Evolutionary conservation across 2,329 filamentous ascomycete genomes (phyloP).

Genomic region (Cordyceps militaris): DNA sequence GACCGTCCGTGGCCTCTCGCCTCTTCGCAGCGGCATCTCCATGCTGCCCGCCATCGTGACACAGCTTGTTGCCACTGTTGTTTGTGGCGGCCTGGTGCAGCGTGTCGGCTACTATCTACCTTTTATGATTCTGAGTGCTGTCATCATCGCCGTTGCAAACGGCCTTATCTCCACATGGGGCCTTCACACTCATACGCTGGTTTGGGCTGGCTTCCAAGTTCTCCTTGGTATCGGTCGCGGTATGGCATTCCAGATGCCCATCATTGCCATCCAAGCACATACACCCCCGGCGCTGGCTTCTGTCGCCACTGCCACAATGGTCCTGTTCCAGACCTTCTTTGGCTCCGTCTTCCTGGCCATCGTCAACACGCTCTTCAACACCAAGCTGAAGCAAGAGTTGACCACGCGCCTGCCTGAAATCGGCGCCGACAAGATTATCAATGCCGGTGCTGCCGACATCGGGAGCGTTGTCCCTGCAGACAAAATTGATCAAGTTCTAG

Average conservation of each 20-base stretch:
- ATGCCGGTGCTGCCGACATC: constrained; percentile 36
- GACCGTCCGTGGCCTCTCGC: constrained; percentile 31
- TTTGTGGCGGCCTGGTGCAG: constrained; percentile 20
- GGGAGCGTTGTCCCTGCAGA: constrained; percentile 23
- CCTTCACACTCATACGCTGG: constrained; percentile 25
- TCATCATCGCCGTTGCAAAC: constrained; percentile 26
- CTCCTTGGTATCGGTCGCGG: constrained; percentile 40
- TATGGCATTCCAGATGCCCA: constrained; percentile 34
- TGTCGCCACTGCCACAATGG: constrained; percentile 23
- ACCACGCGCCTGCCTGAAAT: constrained; percentile 22
- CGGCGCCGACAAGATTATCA: constrained; percentile 27
- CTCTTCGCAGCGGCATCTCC: constrained; percentile 23
- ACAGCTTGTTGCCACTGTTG: constrained; percentile 20
- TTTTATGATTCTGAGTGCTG: constrained; percentile 30
- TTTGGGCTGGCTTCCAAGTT: constrained; percentile 40
- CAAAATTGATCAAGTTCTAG: constrained; percentile 29
- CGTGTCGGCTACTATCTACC: constrained; percentile 37
- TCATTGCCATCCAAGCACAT: constrained; percentile 25
- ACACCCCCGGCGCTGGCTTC: constrained; percentile 19
- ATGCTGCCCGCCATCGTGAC: constrained; percentile 23
- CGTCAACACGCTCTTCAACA: constrained; percentile 24
- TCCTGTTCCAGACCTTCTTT: constrained; percentile 37
- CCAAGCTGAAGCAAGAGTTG: constrained; percentile 27
- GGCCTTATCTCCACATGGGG: constrained; percentile 37
- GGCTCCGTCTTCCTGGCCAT: constrained; percentile 40